Conservation (phyloP, 441 rosid genomes). For the Syzygium malaccense region DNA sequence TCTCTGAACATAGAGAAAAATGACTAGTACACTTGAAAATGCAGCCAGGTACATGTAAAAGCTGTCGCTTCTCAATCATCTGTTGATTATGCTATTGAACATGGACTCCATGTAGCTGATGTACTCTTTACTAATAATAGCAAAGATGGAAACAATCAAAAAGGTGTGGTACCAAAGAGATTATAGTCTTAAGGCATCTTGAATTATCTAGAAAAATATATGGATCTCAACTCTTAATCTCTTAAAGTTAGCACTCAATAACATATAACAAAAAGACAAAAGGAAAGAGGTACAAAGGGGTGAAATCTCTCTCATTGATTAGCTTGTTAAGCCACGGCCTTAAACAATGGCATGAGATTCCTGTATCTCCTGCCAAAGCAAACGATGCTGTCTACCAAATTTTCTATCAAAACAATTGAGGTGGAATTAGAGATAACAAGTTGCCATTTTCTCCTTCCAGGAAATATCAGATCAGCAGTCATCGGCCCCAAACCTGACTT, state of each 20-base stretch:
- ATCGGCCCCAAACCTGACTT: background rate
- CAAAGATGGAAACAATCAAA: background rate
- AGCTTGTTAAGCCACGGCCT: background rate
- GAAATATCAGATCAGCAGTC: background rate
- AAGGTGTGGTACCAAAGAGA: background rate
- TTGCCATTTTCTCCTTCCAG: background rate
- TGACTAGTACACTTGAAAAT: background rate
- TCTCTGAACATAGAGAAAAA: conserved; percentile 36
- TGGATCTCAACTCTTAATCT: background rate
- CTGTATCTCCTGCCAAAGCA: background rate
- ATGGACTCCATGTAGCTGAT: background rate
- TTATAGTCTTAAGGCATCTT: background rate
- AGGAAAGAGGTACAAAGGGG: background rate
- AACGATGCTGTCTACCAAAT: background rate
- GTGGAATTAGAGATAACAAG: background rate
- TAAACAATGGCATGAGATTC: background rate
- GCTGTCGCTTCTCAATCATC: background rate
- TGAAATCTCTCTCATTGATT: background rate
- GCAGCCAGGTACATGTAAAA: background rate
- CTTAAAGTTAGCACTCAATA: background rate
- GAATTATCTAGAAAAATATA: background rate
- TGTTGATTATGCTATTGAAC: background rate
- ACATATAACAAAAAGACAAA: background rate
- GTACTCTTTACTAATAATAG: background rate
- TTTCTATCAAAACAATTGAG: background rate